Percentiles rank a stretch among this genome's conserved stretches.
These are phyloP conservation scores for Aristolochia fimbriata DNA, from an alignment of 164 flowering plant species.

Conservation along the genomic window DNA sequence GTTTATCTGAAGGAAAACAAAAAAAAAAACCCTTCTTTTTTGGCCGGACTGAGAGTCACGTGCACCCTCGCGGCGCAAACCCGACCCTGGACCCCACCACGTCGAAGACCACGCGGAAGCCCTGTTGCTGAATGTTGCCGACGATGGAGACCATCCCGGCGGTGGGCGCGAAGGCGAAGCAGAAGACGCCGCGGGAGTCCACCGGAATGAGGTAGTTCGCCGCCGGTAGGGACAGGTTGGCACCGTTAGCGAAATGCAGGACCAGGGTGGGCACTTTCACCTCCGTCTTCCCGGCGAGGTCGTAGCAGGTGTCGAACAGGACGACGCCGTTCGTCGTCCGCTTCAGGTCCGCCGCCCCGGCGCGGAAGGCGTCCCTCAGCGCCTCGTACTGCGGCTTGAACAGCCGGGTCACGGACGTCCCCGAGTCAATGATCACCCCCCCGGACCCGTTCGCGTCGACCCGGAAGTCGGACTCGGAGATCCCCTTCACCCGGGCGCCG, in stretches of 20 bases:
- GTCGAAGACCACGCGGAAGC: slow-evolving; percentile 78
- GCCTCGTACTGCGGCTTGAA: slow-evolving; percentile 68
- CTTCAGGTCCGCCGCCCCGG: slow-evolving; percentile 47
- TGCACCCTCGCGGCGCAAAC: slow-evolving; percentile 68
- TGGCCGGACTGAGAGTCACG: slow-evolving; percentile 12
- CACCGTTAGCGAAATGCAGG: slow-evolving; percentile 61
- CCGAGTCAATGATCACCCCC: slow-evolving; percentile 89
- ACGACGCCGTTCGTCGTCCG: slow-evolving; percentile 41
- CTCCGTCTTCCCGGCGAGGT: slow-evolving; percentile 57
- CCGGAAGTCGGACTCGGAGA: slow-evolving; percentile 46
- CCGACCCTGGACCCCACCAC: slow-evolving; percentile 61
- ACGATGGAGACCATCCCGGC: slow-evolving; percentile 69
- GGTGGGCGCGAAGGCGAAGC: slow-evolving; percentile 94
- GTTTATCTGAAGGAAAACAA: background rate
- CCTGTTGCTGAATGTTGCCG: slow-evolving; percentile 96
- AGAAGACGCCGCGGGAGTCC: slow-evolving; percentile 50
- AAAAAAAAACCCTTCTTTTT: background rate
- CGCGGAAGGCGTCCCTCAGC: slow-evolving; percentile 63
- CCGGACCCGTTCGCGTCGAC: slow-evolving; percentile 70
- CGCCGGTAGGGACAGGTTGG: slow-evolving; percentile 79
- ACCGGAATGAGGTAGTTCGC: slow-evolving; percentile 85
- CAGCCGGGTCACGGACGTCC: slow-evolving; percentile 90
- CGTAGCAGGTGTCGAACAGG: slow-evolving; percentile 85
- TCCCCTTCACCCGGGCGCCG: slow-evolving; percentile 51
- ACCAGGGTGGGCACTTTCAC: slow-evolving; percentile 95